phyloP scores from a whole-genome alignment of 2,329 filamentous ascomycete species.

The Diplodia intermedia region DNA sequence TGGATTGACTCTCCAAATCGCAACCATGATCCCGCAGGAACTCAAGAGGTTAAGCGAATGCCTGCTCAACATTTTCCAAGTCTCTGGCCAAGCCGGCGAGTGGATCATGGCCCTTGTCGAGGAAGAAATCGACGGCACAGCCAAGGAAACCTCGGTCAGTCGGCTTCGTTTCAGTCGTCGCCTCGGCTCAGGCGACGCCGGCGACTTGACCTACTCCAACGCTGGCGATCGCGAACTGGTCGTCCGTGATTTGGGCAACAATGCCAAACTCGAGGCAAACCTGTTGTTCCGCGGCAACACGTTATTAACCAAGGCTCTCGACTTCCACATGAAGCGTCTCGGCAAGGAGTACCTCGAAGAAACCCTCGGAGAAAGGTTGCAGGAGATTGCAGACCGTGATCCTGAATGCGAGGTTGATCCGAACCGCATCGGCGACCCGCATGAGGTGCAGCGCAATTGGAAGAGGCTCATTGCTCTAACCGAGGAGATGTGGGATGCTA shows the following conservation, averaged over 20 bases:
- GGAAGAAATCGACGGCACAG: conserved; percentile 93
- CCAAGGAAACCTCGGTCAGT: conserved; percentile 77
- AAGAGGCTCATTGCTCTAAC: conserved; percentile 75
- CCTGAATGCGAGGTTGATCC: conserved; percentile 96
- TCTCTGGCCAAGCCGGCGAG: conserved; percentile 80
- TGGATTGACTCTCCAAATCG: conserved; percentile 83
- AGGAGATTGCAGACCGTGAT: conserved; percentile 88
- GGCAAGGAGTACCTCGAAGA: conserved; percentile 93
- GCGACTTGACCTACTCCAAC: conserved; percentile 29
- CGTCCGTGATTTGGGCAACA: conserved; percentile 79
- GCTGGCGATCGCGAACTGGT: conserved; percentile 71
- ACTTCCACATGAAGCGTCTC: conserved; percentile 93
- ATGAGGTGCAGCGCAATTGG: conserved; percentile 87
- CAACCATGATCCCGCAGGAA: conserved; percentile 77
- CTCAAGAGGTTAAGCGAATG: conserved; percentile 83
- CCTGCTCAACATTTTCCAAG: conserved; percentile 93
- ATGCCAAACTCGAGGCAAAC: conserved; percentile 86
- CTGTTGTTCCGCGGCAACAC: conserved; percentile 95
- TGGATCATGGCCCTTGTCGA: conserved; percentile 95
- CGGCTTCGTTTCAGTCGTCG: conserved; percentile 72
- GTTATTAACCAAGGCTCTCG: conserved; percentile 87
- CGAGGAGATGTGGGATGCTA: conserved; percentile 83
- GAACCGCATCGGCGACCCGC: conserved; percentile 69
- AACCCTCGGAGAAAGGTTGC: conserved; percentile 81
- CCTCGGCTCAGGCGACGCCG: conserved; percentile 69